Percentiles rank a stretch among this genome's conserved stretches.
phyloP scores from a whole-genome alignment of 2,329 filamentous ascomycete genomes.

The Didymellaceae sp. region DNA sequence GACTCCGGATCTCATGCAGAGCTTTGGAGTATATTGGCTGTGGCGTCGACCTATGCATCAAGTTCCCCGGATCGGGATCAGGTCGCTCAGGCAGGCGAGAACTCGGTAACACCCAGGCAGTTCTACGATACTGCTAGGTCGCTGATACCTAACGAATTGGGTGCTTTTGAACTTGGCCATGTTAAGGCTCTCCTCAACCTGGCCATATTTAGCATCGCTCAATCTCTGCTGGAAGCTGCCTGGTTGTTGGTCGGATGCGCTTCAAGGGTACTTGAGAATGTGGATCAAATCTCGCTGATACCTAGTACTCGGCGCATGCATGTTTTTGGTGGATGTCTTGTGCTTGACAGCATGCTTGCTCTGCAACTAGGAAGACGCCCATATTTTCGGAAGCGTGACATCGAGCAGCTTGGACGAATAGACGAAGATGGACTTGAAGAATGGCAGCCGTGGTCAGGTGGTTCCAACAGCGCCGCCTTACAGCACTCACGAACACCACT shows the following conservation, averaged over 20 bases:
- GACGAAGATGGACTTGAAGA: conserved; percentile 74
- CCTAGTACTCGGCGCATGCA: conserved; percentile 44
- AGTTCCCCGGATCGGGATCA: conserved; percentile 7
- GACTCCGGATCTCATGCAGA: conserved; percentile 51
- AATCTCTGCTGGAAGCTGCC: conserved; percentile 62
- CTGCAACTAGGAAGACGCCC: conserved; percentile 58
- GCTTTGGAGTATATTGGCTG: conserved; percentile 54
- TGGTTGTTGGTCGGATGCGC: conserved; percentile 71
- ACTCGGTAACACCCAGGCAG: conserved; percentile 22
- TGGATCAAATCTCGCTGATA: conserved; percentile 46
- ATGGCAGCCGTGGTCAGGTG: conserved; percentile 74
- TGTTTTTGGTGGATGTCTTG: conserved; percentile 64
- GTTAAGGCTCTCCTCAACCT: conserved; percentile 57
- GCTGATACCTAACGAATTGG: conserved; percentile 42
- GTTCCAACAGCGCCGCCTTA: conserved; percentile 45
- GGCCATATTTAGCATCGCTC: conserved; percentile 67
- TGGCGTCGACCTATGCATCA: conserved; percentile 45
- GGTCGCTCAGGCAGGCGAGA: conserved; percentile 1
- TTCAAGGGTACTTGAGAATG: conserved; percentile 59
- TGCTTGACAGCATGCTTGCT: conserved; percentile 66
- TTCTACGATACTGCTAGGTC: conserved; percentile 38
- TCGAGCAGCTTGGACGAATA: conserved; percentile 57
- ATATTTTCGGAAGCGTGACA: conserved; percentile 58
- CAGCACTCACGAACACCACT: conserved; percentile 39
- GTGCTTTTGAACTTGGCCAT: conserved; percentile 47